Percentiles rank a stretch among this genome's conserved stretches.
Evolutionary conservation across 2,329 filamentous ascomycete genomes (phyloP).

Genomic region (Apiospora sp.): DNA sequence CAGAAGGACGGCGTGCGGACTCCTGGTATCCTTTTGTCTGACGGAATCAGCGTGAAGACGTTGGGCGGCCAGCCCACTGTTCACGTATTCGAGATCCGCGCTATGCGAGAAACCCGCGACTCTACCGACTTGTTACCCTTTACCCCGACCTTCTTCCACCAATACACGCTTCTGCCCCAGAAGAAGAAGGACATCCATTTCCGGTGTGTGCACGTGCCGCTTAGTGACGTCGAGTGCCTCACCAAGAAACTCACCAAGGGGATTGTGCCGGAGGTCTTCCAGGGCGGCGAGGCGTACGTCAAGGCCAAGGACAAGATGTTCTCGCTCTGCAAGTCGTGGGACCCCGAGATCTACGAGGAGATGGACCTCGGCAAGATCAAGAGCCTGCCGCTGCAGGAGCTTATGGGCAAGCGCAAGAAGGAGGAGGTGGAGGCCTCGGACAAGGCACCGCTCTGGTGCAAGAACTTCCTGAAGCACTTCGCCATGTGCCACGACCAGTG

Average conservation of each 20-base stretch:
- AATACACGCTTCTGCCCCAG: conserved; percentile 73
- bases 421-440: conserved; percentile 69
- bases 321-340: conserved; percentile 77
- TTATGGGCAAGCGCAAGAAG: conserved; percentile 74
- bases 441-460: conserved; percentile 73
- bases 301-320: conserved; percentile 73
- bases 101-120: conserved; percentile 72
- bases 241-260: conserved; percentile 71
- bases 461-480: conserved; percentile 89
- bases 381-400: conserved; percentile 81
- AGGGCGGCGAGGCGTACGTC: conserved; percentile 56
- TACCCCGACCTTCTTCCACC: conserved; percentile 71
- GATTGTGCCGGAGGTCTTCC: conserved; percentile 67
- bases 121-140: conserved; percentile 90
- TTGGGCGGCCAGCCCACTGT: conserved; percentile 69
- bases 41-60: conserved; percentile 72
- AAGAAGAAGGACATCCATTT: conserved; percentile 71
- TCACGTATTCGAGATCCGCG: conserved; percentile 80
- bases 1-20: conserved; percentile 85
- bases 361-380: conserved; percentile 83
- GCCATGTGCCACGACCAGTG: conserved; percentile 97
- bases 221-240: conserved; percentile 84
- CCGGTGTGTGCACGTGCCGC: conserved; percentile 72
- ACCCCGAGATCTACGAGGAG: conserved; percentile 80
- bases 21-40: conserved; percentile 79